Evolutionary conservation across 2,329 filamentous ascomycete genomes (phyloP), one percentile per base, ranked within the genome.

Genomic region (Capronia coronata): DNA sequence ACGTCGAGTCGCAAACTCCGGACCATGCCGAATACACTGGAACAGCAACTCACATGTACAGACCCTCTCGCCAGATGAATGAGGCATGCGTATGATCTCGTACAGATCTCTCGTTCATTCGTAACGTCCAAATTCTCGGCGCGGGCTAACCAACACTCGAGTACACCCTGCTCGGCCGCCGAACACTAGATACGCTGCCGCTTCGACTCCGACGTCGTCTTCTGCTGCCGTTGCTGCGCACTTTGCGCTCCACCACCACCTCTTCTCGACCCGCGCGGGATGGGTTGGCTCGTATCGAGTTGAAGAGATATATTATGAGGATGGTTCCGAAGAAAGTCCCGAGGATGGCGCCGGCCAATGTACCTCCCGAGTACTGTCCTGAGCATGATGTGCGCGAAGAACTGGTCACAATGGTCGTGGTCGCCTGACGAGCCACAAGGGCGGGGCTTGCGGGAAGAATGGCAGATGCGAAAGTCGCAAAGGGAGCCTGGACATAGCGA

Each of bases 301-400:
- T 54, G 44, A 56, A 59, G 6, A 61, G 54, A 37, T 55, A 61
- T 23, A 61, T 45, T 21, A 61, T 34, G 3, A 61, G 47, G 7
- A 61, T 45, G 1, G 59, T 61, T 19, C 59, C 59, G 35, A 59
- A 58, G 38, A 61, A 59, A 18, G 57, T 59, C 3, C 59, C 59
- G 21, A 61, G 40, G 34, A 61, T 60, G 2, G 59, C 53, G 18
- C 59, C 59, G 2, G 59, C 59, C 6, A 61, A 53, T 10, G 57
- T 57, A 16, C 59, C 59, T 16, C 57, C 57, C 10, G 51, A 55
- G 37, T 61, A 61, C 44, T 60, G 57, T 32, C 57, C 57, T 19
- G 49, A 48, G 39, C 56, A 59, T 11, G 55, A 48, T 18, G 51
- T 30, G 3, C 40, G 16, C 21, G 50, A 46, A 6, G 14, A 18